A percentile compares a stretch with the other conserved stretches of the same genome.
phyloP scores from a whole-genome alignment of 2,329 filamentous ascomycete species.

The Periconia digitata region DNA sequence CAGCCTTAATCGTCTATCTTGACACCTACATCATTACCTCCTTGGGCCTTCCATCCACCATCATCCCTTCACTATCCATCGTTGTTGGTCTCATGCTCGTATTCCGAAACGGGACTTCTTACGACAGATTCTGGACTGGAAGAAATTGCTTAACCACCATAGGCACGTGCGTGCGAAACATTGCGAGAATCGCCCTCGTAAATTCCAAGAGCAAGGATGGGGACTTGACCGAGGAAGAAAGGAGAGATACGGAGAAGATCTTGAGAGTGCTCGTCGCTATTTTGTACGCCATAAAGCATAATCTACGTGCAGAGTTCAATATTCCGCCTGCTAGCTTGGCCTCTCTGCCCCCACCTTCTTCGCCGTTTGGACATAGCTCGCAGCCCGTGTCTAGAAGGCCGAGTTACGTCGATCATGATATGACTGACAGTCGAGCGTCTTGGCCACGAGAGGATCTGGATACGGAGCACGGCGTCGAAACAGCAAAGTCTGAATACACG shows the following conservation, averaged over 20 bases:
- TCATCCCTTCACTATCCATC: slow-evolving; percentile 65
- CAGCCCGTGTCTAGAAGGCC: slow-evolving; percentile 22
- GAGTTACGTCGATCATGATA: slow-evolving; percentile 28
- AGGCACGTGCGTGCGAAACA: slow-evolving; percentile 61
- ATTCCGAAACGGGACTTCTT: slow-evolving; percentile 65
- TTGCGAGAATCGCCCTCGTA: slow-evolving; percentile 59
- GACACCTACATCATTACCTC: slow-evolving; percentile 54
- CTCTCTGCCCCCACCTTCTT: slow-evolving; percentile 15
- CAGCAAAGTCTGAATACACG: slow-evolving; percentile 51
- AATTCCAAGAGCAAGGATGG: slow-evolving; percentile 40
- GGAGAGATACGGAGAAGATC: slow-evolving; percentile 59
- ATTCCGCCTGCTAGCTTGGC: slow-evolving; percentile 43
- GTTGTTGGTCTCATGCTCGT: slow-evolving; percentile 69
- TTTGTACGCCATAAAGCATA: slow-evolving; percentile 65
- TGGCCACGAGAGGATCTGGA: slow-evolving; percentile 17
- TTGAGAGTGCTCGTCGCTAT: slow-evolving; percentile 63
- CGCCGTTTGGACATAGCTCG: slow-evolving; percentile 16
- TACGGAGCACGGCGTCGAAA: slow-evolving; percentile 29
- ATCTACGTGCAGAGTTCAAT: slow-evolving; percentile 62
- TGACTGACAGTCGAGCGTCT: slow-evolving; percentile 22
- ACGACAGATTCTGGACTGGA: slow-evolving; percentile 66
- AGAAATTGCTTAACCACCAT: slow-evolving; percentile 59
- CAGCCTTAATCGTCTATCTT: slow-evolving; percentile 60
- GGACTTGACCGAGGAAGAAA: slow-evolving; percentile 43
- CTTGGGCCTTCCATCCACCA: slow-evolving; percentile 59